Conservation (phyloP, 2,329 filamentous ascomycete genomes). For the Alternaria longipes region DNA sequence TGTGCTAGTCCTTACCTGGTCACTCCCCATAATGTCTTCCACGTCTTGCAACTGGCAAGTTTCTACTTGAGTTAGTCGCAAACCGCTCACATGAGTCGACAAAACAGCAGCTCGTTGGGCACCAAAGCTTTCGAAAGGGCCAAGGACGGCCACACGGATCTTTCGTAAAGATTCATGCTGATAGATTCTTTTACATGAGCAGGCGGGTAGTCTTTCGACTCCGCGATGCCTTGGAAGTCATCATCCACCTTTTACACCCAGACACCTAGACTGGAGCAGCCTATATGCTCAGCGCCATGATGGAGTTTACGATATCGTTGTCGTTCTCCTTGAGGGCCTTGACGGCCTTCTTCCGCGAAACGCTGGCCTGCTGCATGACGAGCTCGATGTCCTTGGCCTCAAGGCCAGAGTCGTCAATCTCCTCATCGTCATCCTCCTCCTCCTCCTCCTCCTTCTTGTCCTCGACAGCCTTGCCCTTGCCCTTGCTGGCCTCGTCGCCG, state of each 20-base stretch:
- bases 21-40: slow-evolving; percentile 91
- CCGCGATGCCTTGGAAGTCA: slow-evolving; percentile 24
- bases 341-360: slow-evolving; percentile 97
- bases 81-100: neutral
- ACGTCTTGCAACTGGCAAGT: slow-evolving; percentile 70
- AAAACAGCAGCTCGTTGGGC: neutral
- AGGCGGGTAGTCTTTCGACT: slow-evolving; percentile 23
- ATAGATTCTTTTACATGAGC: slow-evolving; percentile 39
- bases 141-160: slow-evolving; percentile 1
- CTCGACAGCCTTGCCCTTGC: slow-evolving; percentile 74
- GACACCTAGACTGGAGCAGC: slow-evolving; percentile 20
- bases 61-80: neutral
- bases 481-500: slow-evolving; percentile 69
- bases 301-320: slow-evolving; percentile 99
- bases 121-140: neutral
- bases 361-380: slow-evolving; percentile 96
- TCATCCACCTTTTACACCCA: slow-evolving; percentile 23
- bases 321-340: slow-evolving; percentile 99
- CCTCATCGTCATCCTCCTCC: slow-evolving; percentile 80
- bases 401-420: slow-evolving; percentile 91
- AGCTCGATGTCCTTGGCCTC: slow-evolving; percentile 99
- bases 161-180: slow-evolving; percentile 32
- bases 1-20: slow-evolving; percentile 73
- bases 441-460: slow-evolving; percentile 67
- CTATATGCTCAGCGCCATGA: slow-evolving; percentile 85